phyloP scores from a whole-genome alignment of 345 rosid species.

The Leavenworthia alabamica region DNA sequence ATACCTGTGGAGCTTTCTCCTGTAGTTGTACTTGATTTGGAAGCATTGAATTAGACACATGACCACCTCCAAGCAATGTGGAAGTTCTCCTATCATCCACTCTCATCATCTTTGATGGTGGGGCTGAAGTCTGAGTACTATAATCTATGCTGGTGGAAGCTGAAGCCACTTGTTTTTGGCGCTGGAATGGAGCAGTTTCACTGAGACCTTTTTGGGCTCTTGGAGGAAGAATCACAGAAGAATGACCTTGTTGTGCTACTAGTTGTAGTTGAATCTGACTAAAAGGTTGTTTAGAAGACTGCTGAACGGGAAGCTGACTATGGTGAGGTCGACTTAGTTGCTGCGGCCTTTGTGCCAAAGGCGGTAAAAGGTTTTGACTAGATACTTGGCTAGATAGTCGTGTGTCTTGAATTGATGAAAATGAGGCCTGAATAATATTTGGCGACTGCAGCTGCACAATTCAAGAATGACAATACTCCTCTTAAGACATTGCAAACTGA shows the following conservation, averaged over 20 bases:
- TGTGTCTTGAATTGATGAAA: conserved; percentile 40
- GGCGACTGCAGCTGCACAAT: conserved; percentile 65
- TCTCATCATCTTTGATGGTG: conserved; percentile 52
- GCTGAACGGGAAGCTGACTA: conserved; percentile 48
- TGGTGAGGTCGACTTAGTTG: conserved; percentile 41
- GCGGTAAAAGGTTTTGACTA: conserved; percentile 42
- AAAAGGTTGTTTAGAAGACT: conserved; percentile 44
- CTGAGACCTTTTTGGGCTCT: conserved; percentile 47
- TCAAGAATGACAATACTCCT: conserved; percentile 9
- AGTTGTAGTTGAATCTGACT: conserved; percentile 49
- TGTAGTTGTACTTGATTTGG: conserved; percentile 30
- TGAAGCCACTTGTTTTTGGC: conserved; percentile 40
- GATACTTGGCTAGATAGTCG: conserved; percentile 42
- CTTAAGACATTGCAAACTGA: conserved; percentile 9
- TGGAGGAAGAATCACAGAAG: conserved; percentile 36
- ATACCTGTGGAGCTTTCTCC: conserved; percentile 25
- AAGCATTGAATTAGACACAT: conserved; percentile 31
- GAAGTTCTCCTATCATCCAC: conserved; percentile 44
- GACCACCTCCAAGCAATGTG: conserved; percentile 32
- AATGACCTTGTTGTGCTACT: conserved; percentile 33
- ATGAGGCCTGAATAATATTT: conserved; percentile 51
- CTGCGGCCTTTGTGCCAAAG: conserved; percentile 44
- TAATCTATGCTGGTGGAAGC: conserved; percentile 38
- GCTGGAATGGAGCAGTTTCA: conserved; percentile 33
- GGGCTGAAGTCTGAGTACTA: conserved; percentile 36